Percentiles rank a stretch among this genome's conserved stretches.
Evolutionary conservation across 2,329 filamentous ascomycete genomes (phyloP).

Genomic region (Colletotrichum limetticola): DNA sequence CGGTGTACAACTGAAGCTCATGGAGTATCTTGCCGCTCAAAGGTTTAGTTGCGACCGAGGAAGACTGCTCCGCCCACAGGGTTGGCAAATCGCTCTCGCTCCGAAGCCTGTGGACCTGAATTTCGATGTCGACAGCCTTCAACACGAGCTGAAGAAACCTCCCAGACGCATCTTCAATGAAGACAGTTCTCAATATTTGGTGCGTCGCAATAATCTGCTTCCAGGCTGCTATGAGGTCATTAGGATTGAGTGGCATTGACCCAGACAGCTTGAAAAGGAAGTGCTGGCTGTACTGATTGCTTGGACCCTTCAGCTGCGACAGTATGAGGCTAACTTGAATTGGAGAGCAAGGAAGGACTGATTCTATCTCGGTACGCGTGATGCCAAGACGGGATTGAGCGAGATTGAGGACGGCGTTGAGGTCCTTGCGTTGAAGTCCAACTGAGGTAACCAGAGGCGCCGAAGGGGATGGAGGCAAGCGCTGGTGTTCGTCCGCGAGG

Average conservation of each 20-base stretch:
- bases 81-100: background rate
- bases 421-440: background rate
- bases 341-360: constrained; percentile 17
- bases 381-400: background rate
- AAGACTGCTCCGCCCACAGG: background rate
- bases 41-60: background rate
- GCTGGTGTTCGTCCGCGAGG: background rate
- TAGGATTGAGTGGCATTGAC: background rate
- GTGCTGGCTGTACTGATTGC: background rate
- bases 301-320: background rate
- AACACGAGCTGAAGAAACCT: background rate
- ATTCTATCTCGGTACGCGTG: background rate
- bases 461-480: background rate
- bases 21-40: background rate
- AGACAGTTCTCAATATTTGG: background rate
- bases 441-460: background rate
- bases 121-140: background rate
- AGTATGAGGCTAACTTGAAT: constrained; percentile 28
- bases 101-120: background rate
- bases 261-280: constrained; percentile 19
- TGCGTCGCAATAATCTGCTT: background rate
- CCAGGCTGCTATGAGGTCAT: constrained; percentile 5
- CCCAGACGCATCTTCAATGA: constrained; percentile 1
- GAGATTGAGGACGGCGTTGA: background rate
- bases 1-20: background rate